Percentiles rank a stretch among this genome's conserved stretches.
These are phyloP conservation scores for Xylariaceae sp. DNA, from an alignment of 2,329 filamentous ascomycete genomes.

Conservation along the genomic window DNA sequence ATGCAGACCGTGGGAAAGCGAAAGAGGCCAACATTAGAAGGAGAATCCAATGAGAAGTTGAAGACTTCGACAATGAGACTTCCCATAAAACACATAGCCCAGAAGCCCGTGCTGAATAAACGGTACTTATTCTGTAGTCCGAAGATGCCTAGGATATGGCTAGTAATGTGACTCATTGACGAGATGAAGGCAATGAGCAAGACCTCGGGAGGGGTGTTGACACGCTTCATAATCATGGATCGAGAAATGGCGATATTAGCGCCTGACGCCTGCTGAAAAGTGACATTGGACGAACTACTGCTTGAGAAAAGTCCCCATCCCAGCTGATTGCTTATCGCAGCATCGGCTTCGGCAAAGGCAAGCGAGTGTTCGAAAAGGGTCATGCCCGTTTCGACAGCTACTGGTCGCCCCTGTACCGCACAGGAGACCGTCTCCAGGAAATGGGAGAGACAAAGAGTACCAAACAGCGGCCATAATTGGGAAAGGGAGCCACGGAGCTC, in stretches of 20 bases:
- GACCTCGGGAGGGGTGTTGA: conserved; percentile 88
- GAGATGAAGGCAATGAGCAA: conserved; percentile 86
- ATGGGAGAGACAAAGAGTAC: conserved; percentile 70
- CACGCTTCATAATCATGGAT: conserved; percentile 69
- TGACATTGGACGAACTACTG: conserved; percentile 42
- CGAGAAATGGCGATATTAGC: conserved; percentile 53
- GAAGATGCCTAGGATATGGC: conserved; percentile 77
- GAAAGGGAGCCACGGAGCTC: conserved; percentile 75
- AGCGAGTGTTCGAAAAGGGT: conserved; percentile 94
- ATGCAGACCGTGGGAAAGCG: conserved; percentile 93
- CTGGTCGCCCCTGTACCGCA: conserved; percentile 77
- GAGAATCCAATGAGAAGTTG: conserved; percentile 59
- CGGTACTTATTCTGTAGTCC: conserved; percentile 76
- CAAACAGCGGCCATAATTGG: conserved; percentile 71
- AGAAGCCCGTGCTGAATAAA: conserved; percentile 83
- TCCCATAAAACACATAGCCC: conserved; percentile 86
- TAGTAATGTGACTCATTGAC: conserved; percentile 81
- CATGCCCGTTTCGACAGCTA: conserved; percentile 88
- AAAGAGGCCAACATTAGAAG: conserved; percentile 64
- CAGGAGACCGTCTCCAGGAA: conserved; percentile 87
- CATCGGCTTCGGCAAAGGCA: conserved; percentile 93
- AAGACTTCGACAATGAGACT: conserved; percentile 76
- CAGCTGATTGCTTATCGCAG: conserved; percentile 77
- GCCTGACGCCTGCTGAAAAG: conserved; percentile 39
- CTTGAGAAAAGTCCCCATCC: conserved; percentile 64